Evolutionary conservation across 306 rosid species (phyloP).

Genomic region (Prunus kanzakura): DNA sequence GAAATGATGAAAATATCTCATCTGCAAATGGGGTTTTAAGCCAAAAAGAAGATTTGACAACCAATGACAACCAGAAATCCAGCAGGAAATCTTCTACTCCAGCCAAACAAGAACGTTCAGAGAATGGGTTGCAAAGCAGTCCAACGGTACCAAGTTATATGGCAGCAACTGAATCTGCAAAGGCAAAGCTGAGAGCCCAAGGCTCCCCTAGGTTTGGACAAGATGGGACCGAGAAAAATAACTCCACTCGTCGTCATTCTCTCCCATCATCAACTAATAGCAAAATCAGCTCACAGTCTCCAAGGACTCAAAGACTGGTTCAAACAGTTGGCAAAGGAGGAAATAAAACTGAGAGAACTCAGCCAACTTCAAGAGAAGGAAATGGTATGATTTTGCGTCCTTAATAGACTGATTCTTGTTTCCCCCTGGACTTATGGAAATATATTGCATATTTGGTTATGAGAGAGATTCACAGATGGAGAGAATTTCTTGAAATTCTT

Average conservation of each 20-base stretch:
- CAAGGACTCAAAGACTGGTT: constrained; percentile 75
- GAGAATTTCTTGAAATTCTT: neutral
- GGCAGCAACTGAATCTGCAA: constrained; percentile 98
- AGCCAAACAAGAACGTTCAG: constrained; percentile 71
- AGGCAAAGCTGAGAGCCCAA: constrained; percentile 93
- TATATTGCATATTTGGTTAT: constrained; percentile 1
- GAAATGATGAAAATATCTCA: constrained; percentile 46
- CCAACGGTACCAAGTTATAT: constrained; percentile 89
- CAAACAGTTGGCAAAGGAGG: constrained; percentile 74
- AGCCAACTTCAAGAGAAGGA: constrained; percentile 58
- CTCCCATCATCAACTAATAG: constrained; percentile 68
- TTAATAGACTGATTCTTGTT: neutral
- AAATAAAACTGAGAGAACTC: constrained; percentile 49
- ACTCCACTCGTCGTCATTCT: constrained; percentile 71
- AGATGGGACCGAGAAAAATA: constrained; percentile 59
- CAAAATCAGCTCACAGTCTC: constrained; percentile 88
- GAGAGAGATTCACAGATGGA: neutral
- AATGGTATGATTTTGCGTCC: constrained; percentile 55
- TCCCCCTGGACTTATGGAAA: neutral
- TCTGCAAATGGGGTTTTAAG: constrained; percentile 51
- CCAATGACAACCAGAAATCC: constrained; percentile 68
- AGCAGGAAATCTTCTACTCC: constrained; percentile 51
- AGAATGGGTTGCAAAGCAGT: constrained; percentile 69
- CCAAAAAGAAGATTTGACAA: constrained; percentile 63
- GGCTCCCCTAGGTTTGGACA: constrained; percentile 84